Evolutionary conservation across 1,284 basidiomycete genomes (phyloP).

Genomic region (Xanthoconium separans): DNA sequence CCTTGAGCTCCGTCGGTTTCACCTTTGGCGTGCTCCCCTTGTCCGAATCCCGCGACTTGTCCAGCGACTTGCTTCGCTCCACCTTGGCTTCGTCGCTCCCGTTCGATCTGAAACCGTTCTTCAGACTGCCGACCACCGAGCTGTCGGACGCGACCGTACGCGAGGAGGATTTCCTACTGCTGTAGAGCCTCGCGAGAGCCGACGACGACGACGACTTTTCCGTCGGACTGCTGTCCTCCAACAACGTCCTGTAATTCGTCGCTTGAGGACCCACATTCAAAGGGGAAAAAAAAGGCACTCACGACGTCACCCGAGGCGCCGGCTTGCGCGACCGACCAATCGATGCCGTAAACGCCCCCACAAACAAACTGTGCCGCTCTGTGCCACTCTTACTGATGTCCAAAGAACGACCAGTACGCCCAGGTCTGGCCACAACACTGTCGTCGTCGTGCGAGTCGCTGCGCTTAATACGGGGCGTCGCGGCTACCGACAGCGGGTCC

Average conservation of each 20-base stretch:
- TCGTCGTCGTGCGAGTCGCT: constrained; percentile 28
- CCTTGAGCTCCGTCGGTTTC: constrained; percentile 16
- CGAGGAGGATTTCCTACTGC: constrained; percentile 40
- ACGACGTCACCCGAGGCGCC: constrained; percentile 67
- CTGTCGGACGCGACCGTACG: constrained; percentile 41
- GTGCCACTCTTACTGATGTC: constrained; percentile 47
- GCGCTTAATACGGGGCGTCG: constrained; percentile 21
- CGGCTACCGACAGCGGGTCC: constrained; percentile 14
- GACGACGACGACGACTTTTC: constrained; percentile 42
- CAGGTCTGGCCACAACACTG: constrained; percentile 38
- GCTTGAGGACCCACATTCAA: background rate
- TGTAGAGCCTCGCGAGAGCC: constrained; percentile 50
- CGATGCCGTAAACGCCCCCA: constrained; percentile 53
- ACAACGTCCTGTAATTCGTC: constrained; percentile 20
- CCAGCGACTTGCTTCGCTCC: constrained; percentile 25
- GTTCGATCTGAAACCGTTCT: constrained; percentile 8
- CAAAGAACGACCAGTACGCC: constrained; percentile 48
- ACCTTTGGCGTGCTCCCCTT: constrained; percentile 17
- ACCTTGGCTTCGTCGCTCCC: constrained; percentile 12
- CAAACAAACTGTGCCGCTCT: constrained; percentile 79
- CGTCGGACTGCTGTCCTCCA: constrained; percentile 24
- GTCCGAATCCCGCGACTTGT: constrained; percentile 22
- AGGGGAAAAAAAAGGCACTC: constrained; percentile 25
- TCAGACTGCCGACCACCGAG: constrained; percentile 9
- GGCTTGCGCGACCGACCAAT: constrained; percentile 76